Conservation (phyloP, 2,329 filamentous ascomycete species). For the Colletotrichum eremochloae region DNA sequence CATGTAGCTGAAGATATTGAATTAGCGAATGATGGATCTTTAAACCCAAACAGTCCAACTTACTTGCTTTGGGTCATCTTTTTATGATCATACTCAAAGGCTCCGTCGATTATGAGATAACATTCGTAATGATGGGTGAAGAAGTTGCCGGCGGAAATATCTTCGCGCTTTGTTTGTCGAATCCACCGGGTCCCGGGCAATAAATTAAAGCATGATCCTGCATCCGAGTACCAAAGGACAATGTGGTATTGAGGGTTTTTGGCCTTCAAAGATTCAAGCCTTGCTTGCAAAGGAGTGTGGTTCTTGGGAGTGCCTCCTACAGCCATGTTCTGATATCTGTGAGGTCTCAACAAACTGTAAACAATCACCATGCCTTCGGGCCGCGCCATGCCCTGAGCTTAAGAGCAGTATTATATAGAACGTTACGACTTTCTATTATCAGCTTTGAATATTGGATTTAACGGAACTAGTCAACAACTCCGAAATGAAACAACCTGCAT, state of each 20-base stretch:
- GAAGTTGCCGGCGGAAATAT: background rate
- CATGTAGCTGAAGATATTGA: background rate
- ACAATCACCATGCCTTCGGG: too few species aligned
- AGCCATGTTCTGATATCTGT: background rate
- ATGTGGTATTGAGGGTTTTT: constrained; percentile 1
- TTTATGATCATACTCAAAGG: constrained; percentile 1
- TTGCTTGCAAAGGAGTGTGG: background rate
- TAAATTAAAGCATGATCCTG: background rate
- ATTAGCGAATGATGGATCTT: background rate
- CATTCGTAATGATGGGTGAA: background rate
- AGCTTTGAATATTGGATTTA: background rate
- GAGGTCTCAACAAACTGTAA: background rate
- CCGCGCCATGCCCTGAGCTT: background rate
- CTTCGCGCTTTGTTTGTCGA: background rate
- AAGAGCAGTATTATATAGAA: constrained; percentile 10
- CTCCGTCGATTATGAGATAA: constrained; percentile 2
- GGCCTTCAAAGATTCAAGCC: background rate
- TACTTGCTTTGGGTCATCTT: background rate
- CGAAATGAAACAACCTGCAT: constrained; percentile 9
- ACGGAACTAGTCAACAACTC: background rate
- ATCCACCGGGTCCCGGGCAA: constrained; percentile 16
- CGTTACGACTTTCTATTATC: fast-evolving
- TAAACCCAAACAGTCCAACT: background rate
- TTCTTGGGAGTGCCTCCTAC: background rate
- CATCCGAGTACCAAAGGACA: constrained; percentile 4